Percentiles rank a stretch among this genome's conserved stretches.
These are phyloP conservation scores for Delphinella strobiligena DNA, from an alignment of 2,329 filamentous ascomycete genomes.

Conservation along the genomic window DNA sequence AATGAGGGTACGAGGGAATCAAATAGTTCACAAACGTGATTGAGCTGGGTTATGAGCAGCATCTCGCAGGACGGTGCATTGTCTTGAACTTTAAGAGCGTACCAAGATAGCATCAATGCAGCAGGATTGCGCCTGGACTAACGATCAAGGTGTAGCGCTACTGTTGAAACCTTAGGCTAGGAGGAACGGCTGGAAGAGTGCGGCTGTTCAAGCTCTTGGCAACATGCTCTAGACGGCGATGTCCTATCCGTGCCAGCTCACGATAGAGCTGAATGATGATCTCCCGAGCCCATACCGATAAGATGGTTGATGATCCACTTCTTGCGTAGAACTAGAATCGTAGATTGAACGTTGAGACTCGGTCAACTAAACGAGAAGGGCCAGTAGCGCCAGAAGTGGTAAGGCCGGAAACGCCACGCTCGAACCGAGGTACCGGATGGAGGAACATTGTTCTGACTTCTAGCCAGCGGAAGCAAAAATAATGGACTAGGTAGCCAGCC, in stretches of 20 bases:
- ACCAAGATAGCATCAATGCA: neutral
- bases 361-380: too few species aligned
- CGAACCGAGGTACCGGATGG: neutral
- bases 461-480: too few species aligned
- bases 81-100: neutral
- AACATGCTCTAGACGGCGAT: neutral
- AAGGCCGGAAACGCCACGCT: neutral
- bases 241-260: too few species aligned
- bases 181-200: neutral
- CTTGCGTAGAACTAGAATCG: too few species aligned
- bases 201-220: neutral
- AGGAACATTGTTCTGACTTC: neutral
- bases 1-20: neutral
- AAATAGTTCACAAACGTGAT: neutral
- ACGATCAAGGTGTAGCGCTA: neutral
- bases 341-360: too few species aligned
- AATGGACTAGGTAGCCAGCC: neutral
- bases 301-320: too few species aligned
- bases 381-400: neutral
- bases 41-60: neutral
- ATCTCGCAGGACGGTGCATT: neutral
- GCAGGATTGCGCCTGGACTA: neutral
- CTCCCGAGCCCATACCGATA: too few species aligned
- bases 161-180: neutral
- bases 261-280: too few species aligned